Base-by-base conservation (phyloP, 1,284 basidiomycete genomes). In the Exobasidium rhododendri region DNA sequence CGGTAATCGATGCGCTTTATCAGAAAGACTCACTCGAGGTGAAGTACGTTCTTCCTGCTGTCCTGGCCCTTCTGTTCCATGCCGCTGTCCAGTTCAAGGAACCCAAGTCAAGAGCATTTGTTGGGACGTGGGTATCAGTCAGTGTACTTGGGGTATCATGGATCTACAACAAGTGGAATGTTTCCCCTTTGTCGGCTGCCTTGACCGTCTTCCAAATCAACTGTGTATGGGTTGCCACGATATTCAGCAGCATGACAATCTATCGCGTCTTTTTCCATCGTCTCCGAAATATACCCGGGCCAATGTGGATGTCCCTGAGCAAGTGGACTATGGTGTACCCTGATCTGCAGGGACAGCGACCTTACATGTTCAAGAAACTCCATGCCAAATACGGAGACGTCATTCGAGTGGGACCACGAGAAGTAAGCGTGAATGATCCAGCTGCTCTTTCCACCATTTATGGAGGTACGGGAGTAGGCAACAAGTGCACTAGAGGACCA, bases 251-350 rank as follows among this genome's bases (percentile, higher is more conserved):
- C 47, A 71, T 71, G 44, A 46, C 47, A 14, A 30, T 63, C 26
- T 71, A 71, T 43, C 56, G 69, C 7, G 45, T 64, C 26, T 58
- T 60, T 53, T 63, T 71, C 50, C 69, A 71, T 29, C 64, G 65
- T 1, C 54, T 70, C 1, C 11, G 63, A 11, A 44, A 45, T 6
- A 61, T 69, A 20, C 67, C 67, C 0, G 69, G 69, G 6, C 68
- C 69, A 1, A 54, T 29, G n/a, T 59, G 35, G 11, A 56, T 61
- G 59, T 51, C 50, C 0, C 6, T 67, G 10, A 62, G 62, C 55
- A 71, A 67, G 40, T 65, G 63, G 35, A 44, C 58, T 5, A 59
- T 64, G 26, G 20, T 71, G 7, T 35, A 55, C n/a, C 53, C 56
- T 13, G 69, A 71, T 45, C 32, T 60, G 14, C 35, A 53, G 4